Base-by-base conservation (phyloP, 1,139 yeast species). In the Suhomyces maxii region DNA sequence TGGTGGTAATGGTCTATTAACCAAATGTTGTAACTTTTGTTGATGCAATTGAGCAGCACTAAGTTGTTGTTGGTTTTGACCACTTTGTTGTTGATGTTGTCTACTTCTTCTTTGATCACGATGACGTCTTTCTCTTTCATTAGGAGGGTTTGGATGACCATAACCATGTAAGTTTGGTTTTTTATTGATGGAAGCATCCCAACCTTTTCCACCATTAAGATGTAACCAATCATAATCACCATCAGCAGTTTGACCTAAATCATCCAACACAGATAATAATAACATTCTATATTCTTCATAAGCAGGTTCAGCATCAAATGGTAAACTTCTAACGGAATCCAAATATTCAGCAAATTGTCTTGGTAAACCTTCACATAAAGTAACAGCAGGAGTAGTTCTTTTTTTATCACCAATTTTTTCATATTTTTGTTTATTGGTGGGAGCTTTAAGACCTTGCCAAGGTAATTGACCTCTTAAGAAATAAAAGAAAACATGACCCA, bases 371-470 rank as follows among this genome's bases (percentile, higher is more conserved):
- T 80, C 83, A 63, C 96, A 86, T 53, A 91, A 73, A 42, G 88
- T 90, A 48, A 77, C 77, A 37, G 93, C 86, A 30, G 86, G 82
- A 11, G 97, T 87, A 9, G 93, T 80, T 67, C 90, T 89, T 70
- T 91, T 91, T 68, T 91, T 91, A 61, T 89, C 93, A 51, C 97
- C 98, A 68, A 93, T 93, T 66, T 90, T 91, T 68, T 93, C 98
- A 67, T 93, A 93, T 68, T 93, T 93, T 63, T 88, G 90, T 70
- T 93, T 93, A 72, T 93, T 93, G 36, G 96, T 90, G 54, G 96
- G 96, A n/a, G 98, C 99, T 69, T 91, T 91, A 55, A 93, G 78
- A 28, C 99, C 98, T 72, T 93, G 99, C 99, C 99, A 93, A 42
- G 99, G 99, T 61, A 93, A 80, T 53, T 89, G 90, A 41, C 99